Percentiles rank a stretch among this genome's conserved stretches.
phyloP scores from a whole-genome alignment of 192 early-diverging fungal genomes.

The Paraglomus occultum region DNA sequence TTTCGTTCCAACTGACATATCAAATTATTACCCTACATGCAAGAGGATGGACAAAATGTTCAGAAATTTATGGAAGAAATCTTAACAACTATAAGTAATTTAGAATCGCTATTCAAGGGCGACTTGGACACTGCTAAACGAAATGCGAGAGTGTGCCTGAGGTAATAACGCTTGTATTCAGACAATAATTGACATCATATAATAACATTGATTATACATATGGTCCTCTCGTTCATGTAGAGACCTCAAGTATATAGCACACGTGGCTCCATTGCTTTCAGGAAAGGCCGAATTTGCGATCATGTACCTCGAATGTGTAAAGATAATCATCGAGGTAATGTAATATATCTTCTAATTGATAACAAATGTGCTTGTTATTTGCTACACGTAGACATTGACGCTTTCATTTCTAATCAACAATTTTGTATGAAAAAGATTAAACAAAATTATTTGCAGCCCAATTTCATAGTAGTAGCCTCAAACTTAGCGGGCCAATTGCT shows the following conservation, averaged over 20 bases:
- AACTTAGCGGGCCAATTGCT: background rate
- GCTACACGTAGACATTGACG: background rate
- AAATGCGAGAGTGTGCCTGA: constrained; percentile 29
- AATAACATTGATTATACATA: no score
- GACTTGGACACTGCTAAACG: no score
- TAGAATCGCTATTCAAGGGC: no score
- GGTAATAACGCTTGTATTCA: constrained; percentile 13
- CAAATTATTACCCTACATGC: no score
- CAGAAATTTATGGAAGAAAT: no score
- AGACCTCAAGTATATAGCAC: constrained; percentile 47
- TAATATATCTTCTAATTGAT: no score
- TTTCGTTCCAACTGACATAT: no score
- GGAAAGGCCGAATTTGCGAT: constrained; percentile 49
- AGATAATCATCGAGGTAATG: constrained; percentile 13
- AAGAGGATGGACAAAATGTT: no score
- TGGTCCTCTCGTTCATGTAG: constrained; percentile 19
- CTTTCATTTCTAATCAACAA: background rate
- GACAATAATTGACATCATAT: no score
- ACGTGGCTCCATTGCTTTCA: constrained; percentile 33
- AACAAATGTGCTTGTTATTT: background rate
- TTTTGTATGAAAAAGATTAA: background rate
- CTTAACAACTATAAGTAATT: no score
- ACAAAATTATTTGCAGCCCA: constrained; percentile 5
- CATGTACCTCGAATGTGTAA: constrained; percentile 48
- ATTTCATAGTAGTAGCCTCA: background rate